Evolutionary conservation across 1,284 basidiomycete genomes (phyloP).

Genomic region (Cryptococcus floricola): DNA sequence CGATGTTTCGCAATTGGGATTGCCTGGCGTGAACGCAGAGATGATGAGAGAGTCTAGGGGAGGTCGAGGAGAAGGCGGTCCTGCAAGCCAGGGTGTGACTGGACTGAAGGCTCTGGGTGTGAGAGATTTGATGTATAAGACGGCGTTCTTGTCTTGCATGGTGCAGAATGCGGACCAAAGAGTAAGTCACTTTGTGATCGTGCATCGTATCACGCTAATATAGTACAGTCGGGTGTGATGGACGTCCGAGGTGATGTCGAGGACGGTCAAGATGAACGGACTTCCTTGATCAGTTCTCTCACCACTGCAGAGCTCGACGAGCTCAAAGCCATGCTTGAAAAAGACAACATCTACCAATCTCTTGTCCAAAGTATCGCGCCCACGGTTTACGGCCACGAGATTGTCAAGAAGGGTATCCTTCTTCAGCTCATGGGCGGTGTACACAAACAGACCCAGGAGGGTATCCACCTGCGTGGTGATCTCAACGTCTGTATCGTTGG

Average conservation of each 20-base stretch:
- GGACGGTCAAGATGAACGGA: constrained; percentile 65
- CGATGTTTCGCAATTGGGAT: constrained; percentile 91
- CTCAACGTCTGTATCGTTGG: constrained; percentile 99
- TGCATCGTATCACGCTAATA: neutral
- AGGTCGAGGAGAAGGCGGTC: constrained; percentile 62
- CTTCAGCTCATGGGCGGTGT: constrained; percentile 99
- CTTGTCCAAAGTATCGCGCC: constrained; percentile 94
- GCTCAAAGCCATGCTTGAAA: constrained; percentile 86
- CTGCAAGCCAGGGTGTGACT: constrained; percentile 82
- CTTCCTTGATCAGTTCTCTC: constrained; percentile 78
- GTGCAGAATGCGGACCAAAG: constrained; percentile 83
- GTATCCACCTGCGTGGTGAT: constrained; percentile 95
- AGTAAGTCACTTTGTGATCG: constrained; percentile 53
- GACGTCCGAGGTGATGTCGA: constrained; percentile 85
- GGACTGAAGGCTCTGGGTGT: constrained; percentile 94
- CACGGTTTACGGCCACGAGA: constrained; percentile 95
- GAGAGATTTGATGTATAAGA: constrained; percentile 94
- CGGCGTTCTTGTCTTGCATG: constrained; percentile 97
- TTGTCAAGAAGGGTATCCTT: constrained; percentile 97
- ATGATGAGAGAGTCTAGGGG: constrained; percentile 80
- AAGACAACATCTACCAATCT: constrained; percentile 88
- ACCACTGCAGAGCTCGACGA: constrained; percentile 95
- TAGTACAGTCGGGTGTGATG: constrained; percentile 61
- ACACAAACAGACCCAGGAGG: constrained; percentile 93
- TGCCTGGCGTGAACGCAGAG: constrained; percentile 92